Evolutionary conservation across 441 rosid species (phyloP), one percentile per base, ranked within the genome.

Genomic region (Lepidium campestre): DNA sequence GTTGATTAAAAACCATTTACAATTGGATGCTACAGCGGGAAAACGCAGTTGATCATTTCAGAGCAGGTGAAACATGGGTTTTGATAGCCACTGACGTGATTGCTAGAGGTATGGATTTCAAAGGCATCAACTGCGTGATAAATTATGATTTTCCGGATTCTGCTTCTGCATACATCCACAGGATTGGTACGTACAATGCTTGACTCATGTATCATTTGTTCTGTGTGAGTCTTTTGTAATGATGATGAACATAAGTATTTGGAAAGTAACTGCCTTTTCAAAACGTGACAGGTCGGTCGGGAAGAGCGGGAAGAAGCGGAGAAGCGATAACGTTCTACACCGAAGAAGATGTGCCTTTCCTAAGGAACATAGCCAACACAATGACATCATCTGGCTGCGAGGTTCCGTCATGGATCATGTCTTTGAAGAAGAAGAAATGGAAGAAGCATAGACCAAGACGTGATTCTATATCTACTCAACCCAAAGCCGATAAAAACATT

Each of bases 71-170:
- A 74, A 86, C 83, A 52, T 93, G 99, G 97, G 93, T 93, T 55
- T 73, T 93, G 71, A 87, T 93, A n/a, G 99, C 97, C 48, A 93
- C 96, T n/a, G 99, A 93, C 80, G 96, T 93, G 64, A 81, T 93
- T 20, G 97, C 96, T 47, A 87, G 96, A 32, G 97, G 96, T 19
- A 87, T 94, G 99, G 99, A 94, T 78, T 94, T 94, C 82, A 94
- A 94, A 78, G 99, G 97, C 27, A 85, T 91, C 75, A 87, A 87
- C 76, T 89, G 86, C 31, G 94, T 85, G 70, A 88, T 94, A 65
- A 94, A 94, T 77, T 94, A 85, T 41, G 97, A 94, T 73, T 94
- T 94, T 69, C 97, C 99, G 0, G 96, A 93, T 68, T 86, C 92
- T 54, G 86, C 92, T 25, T 78, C 97, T 46, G 88, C 99, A 14